A percentile compares a stretch with the other conserved stretches of the same genome.
Conservation (phyloP, 192 early-diverging fungal genomes). For the Obelidium mucronatum region DNA sequence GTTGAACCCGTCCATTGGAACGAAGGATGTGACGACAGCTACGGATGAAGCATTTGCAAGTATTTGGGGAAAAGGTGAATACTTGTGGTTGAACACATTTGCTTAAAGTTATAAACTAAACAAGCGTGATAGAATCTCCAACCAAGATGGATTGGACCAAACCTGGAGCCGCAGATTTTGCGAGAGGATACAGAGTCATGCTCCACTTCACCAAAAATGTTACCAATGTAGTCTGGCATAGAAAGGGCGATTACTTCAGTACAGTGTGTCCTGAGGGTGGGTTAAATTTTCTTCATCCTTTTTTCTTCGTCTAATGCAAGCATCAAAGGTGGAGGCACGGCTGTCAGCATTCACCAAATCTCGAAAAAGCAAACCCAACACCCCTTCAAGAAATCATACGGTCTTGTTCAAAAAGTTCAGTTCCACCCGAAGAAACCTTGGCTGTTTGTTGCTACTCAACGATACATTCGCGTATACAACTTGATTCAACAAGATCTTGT, state of each 20-base stretch:
- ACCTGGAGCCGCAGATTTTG: constrained; percentile 26
- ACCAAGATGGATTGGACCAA: constrained; percentile 43
- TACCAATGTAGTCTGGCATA: constrained; percentile 91
- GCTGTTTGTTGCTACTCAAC: constrained; percentile 95
- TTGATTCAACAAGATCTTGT: constrained; percentile 84
- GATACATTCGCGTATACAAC: constrained; percentile 93
- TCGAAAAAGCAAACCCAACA: constrained; percentile 86
- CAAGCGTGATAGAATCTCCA: background rate
- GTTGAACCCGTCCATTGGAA: constrained; percentile 29
- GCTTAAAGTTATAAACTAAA: background rate
- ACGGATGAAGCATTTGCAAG: constrained; percentile 42
- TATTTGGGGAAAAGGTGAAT: constrained; percentile 32
- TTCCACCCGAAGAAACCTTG: constrained; percentile 95
- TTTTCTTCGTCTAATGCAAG: background rate
- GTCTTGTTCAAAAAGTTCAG: constrained; percentile 82
- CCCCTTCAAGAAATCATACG: constrained; percentile 91
- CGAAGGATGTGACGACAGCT: constrained; percentile 31
- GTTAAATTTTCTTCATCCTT: constrained; percentile 1
- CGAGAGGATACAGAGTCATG: background rate
- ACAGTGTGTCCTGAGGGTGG: constrained; percentile 83
- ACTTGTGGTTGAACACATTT: background rate
- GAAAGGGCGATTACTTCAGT: constrained; percentile 95
- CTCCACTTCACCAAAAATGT: constrained; percentile 47
- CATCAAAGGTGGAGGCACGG: constrained; percentile 54
- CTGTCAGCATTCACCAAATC: constrained; percentile 93